phyloP scores from a whole-genome alignment of 1,284 basidiomycete species.

The Sphagnurus paluster region DNA sequence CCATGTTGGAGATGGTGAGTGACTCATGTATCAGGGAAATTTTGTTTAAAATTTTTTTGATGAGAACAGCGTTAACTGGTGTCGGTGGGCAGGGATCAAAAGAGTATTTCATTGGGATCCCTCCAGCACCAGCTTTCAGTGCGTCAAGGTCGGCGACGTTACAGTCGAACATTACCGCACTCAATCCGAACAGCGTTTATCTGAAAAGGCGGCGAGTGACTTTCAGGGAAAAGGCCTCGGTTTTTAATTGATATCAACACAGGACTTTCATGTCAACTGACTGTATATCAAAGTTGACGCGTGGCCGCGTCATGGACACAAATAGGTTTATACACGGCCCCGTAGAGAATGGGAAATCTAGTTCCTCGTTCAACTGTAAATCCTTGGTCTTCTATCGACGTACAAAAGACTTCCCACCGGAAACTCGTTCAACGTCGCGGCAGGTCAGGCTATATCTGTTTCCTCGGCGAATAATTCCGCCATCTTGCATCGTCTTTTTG shows the following conservation, averaged over 20 bases:
- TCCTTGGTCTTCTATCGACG: conserved; percentile 18
- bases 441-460: conserved; percentile 86
- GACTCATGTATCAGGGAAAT: neutral
- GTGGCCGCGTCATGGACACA: too few relatives aligned
- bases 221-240: too few relatives aligned
- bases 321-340: too few relatives aligned
- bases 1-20: conserved; percentile 53
- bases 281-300: too few relatives aligned
- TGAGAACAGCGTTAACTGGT: conserved; percentile 44
- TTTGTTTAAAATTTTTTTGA: conserved; percentile 3
- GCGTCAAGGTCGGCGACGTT: conserved; percentile 51
- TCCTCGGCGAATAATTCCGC: conserved; percentile 54
- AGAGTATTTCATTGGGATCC: conserved; percentile 57
- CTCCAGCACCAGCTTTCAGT: conserved; percentile 42
- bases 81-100: conserved; percentile 57
- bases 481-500: conserved; percentile 39
- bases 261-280: too few relatives aligned
- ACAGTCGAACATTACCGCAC: conserved; percentile 45
- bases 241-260: too few relatives aligned
- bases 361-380: too few relatives aligned
- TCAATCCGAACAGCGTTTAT: conserved; percentile 45
- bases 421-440: conserved; percentile 74
- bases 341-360: too few relatives aligned
- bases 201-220: conserved; percentile 32
- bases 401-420: conserved; percentile 20